Conservation (phyloP, 1,284 basidiomycete genomes). For the Mycosarcoma mackinlayi region DNA sequence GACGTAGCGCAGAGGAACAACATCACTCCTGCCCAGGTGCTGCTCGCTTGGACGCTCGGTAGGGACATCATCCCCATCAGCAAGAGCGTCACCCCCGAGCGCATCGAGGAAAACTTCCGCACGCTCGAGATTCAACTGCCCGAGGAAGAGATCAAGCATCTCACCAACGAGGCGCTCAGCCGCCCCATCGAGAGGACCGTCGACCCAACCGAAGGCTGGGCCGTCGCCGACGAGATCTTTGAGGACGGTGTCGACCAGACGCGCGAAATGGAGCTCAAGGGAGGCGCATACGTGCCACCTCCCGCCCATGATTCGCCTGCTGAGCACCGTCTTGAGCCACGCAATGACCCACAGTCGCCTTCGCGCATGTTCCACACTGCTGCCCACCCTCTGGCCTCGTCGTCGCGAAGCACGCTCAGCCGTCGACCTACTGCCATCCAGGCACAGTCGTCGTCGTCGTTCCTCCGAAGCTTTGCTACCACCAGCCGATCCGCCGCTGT, state of each 20-base stretch:
- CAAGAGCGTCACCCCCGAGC: constrained; percentile 47
- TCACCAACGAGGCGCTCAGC: constrained; percentile 54
- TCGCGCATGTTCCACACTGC: constrained; percentile 43
- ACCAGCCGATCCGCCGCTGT: constrained; percentile 40
- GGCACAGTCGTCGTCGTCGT: constrained; percentile 28
- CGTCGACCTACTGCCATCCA: constrained; percentile 53
- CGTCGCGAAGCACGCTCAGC: constrained; percentile 10
- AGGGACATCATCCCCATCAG: constrained; percentile 58
- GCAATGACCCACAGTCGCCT: constrained; percentile 49
- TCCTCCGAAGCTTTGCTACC: constrained; percentile 50
- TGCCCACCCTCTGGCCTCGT: constrained; percentile 37
- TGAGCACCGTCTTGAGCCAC: constrained; percentile 59
- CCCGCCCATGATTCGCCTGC: constrained; percentile 50
- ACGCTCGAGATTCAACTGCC: constrained; percentile 42
- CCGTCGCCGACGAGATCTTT: constrained; percentile 59
- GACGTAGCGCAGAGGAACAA: constrained; percentile 59
- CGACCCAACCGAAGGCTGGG: constrained; percentile 58
- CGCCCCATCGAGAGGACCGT: constrained; percentile 57
- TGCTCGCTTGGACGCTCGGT: constrained; percentile 55
- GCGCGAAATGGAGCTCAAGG: constrained; percentile 54
- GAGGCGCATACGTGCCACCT: constrained; percentile 44
- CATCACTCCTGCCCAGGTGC: constrained; percentile 59
- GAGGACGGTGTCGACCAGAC: constrained; percentile 61
- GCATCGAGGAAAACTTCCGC: constrained; percentile 60
- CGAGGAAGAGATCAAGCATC: constrained; percentile 56